Evolutionary conservation across 31 red algal species (phyloP).

Genomic region (Bonnemaisonia californica): DNA sequence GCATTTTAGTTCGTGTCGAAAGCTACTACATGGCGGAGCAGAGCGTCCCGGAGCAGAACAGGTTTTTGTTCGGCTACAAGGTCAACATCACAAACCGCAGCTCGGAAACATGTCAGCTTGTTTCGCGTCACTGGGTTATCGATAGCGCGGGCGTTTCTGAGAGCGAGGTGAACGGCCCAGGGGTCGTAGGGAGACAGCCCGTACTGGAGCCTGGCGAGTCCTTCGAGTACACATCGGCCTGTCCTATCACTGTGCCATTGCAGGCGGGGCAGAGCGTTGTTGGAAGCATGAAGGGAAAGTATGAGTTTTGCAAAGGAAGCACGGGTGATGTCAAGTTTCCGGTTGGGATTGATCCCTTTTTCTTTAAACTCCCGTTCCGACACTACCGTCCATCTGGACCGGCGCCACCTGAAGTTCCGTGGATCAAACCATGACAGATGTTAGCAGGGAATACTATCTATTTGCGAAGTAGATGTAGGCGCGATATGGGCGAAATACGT

Average conservation of each 20-base stretch:
- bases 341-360: constrained; percentile 33
- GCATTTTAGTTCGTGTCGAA: constrained; percentile 61
- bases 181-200: constrained; percentile 80
- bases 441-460: too few relatives aligned
- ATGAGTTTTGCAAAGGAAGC: constrained; percentile 39
- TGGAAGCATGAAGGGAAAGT: constrained; percentile 43
- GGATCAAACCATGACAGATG: too few relatives aligned
- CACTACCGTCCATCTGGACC: constrained; percentile 10
- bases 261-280: constrained; percentile 38
- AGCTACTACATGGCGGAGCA: constrained; percentile 60
- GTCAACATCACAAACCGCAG: constrained; percentile 52
- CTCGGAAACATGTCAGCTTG: constrained; percentile 58
- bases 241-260: constrained; percentile 26
- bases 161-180: constrained; percentile 62
- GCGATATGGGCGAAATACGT: too few relatives aligned
- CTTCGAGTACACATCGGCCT: constrained; percentile 68
- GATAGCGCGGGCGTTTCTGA: constrained; percentile 4
- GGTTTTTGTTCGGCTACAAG: constrained; percentile 76
- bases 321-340: constrained; percentile 38
- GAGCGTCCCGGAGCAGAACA: constrained; percentile 38
- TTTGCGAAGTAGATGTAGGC: too few relatives aligned
- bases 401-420: too few relatives aligned
- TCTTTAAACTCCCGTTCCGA: constrained; percentile 42
- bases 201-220: constrained; percentile 68
- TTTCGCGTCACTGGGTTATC: constrained; percentile 75